Conservation (phyloP, 345 rosid genomes). For the Cardiospermum halicacabum region DNA sequence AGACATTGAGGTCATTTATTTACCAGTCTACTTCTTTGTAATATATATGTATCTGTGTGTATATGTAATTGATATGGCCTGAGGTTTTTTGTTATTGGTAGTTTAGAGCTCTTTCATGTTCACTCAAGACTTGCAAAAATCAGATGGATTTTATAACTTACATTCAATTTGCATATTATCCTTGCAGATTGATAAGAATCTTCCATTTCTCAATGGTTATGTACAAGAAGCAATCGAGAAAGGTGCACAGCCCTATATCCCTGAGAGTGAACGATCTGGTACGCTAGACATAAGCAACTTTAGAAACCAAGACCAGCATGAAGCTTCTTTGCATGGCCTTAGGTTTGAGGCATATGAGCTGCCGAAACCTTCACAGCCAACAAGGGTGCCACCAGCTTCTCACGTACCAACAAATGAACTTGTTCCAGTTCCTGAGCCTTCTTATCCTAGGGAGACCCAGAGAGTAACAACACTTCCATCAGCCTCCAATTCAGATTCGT, state of each 20-base stretch:
- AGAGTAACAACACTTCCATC: slow-evolving; percentile 38
- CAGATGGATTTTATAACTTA: background rate
- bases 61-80: background rate
- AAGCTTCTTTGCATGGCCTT: slow-evolving; percentile 64
- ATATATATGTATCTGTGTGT: background rate
- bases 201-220: slow-evolving; percentile 69
- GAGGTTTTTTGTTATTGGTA: background rate
- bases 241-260: slow-evolving; percentile 81
- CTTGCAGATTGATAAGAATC: slow-evolving; percentile 75
- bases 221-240: slow-evolving; percentile 67
- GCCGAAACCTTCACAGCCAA: slow-evolving; percentile 55
- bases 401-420: slow-evolving; percentile 53
- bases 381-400: slow-evolving; percentile 37
- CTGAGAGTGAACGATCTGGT: slow-evolving; percentile 72
- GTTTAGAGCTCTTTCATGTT: background rate
- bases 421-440: slow-evolving; percentile 66
- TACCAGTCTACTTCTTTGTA: background rate
- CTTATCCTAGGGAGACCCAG: slow-evolving; percentile 50
- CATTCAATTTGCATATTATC: background rate
- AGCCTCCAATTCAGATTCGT: slow-evolving; percentile 46
- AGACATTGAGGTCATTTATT: slow-evolving; percentile 72
- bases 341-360: slow-evolving; percentile 95
- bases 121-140: background rate
- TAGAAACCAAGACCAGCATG: slow-evolving; percentile 58
- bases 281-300: slow-evolving; percentile 40